These are phyloP conservation scores for Thyridium curvatum DNA, from an alignment of 2,329 filamentous ascomycete genomes.

Conservation along the genomic window DNA sequence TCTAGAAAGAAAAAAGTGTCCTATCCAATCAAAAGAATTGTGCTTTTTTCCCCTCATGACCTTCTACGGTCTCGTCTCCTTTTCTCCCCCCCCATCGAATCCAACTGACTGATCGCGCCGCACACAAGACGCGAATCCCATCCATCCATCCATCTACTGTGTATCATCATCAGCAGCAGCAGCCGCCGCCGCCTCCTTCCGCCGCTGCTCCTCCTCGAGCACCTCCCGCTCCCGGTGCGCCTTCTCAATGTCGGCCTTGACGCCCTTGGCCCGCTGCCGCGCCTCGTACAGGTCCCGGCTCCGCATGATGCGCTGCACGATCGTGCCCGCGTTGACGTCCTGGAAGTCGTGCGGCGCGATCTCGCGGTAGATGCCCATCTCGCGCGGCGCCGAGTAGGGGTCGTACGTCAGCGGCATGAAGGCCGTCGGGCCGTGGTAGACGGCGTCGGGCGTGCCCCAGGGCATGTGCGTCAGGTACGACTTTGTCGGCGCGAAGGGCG, in stretches of 20 bases:
- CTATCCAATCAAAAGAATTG: too few relatives aligned
- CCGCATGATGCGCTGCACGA: conserved; percentile 84
- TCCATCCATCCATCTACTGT: too few relatives aligned
- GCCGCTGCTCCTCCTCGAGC: conserved; percentile 51
- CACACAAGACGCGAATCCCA: too few relatives aligned
- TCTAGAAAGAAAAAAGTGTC: too few relatives aligned
- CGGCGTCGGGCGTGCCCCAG: conserved; percentile 65
- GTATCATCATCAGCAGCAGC: too few relatives aligned
- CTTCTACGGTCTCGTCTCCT: too few relatives aligned
- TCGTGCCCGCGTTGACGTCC: conserved; percentile 85
- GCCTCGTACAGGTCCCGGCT: conserved; percentile 86
- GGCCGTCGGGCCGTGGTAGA: conserved; percentile 94
- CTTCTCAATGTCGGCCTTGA: conserved; percentile 74
- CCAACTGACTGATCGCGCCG: too few relatives aligned
- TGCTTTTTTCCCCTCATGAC: too few relatives aligned
- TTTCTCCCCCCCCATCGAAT: too few relatives aligned
- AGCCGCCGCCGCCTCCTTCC: conserved; percentile 32
- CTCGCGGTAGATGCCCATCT: conserved; percentile 77
- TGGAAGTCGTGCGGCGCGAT: conserved; percentile 73
- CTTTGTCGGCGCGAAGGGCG: conserved; percentile 79
- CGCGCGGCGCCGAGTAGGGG: conserved; percentile 74
- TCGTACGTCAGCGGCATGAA: conserved; percentile 80
- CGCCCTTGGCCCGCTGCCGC: conserved; percentile 80
- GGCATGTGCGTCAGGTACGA: conserved; percentile 72
- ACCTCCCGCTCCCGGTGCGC: conserved; percentile 56